phyloP scores from a whole-genome alignment of 73 alveolate species.

The Paramecium sexaurelia region DNA sequence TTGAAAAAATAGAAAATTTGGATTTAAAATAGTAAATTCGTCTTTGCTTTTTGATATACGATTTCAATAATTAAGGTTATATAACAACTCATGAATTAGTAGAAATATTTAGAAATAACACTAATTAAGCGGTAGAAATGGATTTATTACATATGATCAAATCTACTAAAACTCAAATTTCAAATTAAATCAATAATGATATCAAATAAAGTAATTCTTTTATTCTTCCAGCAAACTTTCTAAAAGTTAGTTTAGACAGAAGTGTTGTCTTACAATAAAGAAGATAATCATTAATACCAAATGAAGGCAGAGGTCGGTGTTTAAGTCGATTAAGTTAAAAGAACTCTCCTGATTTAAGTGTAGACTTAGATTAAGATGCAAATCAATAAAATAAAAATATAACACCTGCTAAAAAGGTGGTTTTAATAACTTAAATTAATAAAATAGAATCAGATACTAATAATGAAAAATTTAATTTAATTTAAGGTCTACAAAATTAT shows the following conservation, averaged over 20 bases:
- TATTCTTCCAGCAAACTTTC: background rate
- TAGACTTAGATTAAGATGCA: background rate
- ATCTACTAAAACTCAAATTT: background rate
- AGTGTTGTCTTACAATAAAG: background rate
- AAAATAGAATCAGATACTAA: background rate
- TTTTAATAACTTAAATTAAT: background rate
- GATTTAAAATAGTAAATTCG: background rate
- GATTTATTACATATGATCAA: conserved; percentile 42
- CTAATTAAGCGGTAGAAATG: background rate
- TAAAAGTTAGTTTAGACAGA: background rate
- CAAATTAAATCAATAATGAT: background rate
- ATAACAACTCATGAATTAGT: conserved; percentile 1
- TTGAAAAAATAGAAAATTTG: background rate
- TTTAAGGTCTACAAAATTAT: background rate
- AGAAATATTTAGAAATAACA: background rate
- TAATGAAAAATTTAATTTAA: background rate
- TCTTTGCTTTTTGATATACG: background rate
- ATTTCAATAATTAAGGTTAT: background rate
- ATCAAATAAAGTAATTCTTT: background rate
- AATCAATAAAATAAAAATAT: background rate
- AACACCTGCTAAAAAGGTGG: background rate
- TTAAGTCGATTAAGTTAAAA: background rate
- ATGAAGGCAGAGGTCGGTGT: background rate
- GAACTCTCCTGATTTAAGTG: background rate
- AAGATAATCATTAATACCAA: background rate